phyloP scores from a whole-genome alignment of 2,329 filamentous ascomycete genomes.

The Trichoderma asperellum region DNA sequence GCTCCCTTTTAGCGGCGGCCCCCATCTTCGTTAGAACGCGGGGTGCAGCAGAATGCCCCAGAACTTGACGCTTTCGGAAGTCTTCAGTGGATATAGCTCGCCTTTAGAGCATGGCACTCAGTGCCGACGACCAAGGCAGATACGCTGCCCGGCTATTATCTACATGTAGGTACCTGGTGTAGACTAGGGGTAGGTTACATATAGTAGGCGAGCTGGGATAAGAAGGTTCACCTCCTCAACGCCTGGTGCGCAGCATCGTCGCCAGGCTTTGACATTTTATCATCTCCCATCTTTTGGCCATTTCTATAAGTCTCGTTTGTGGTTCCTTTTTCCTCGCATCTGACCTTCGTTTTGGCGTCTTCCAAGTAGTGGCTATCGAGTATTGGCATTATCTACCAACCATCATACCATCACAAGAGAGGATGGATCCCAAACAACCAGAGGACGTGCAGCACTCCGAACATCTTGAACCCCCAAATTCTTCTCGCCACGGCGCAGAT shows the following conservation, averaged over 20 bases:
- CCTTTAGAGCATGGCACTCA: not conserved
- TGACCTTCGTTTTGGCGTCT: not conserved
- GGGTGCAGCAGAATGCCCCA: conserved; percentile 12
- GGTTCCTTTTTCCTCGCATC: not conserved
- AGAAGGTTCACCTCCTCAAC: not conserved
- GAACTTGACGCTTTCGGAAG: not conserved
- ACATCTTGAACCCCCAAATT: not conserved
- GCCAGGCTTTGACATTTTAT: not conserved
- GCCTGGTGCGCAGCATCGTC: not conserved
- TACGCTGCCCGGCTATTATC: not conserved
- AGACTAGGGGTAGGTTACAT: not conserved
- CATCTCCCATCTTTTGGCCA: not conserved
- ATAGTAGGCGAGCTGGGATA: not conserved
- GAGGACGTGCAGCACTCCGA: conserved; percentile 18
- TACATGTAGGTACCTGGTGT: too few species aligned
- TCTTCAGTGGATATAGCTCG: not conserved
- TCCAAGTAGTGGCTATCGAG: not conserved
- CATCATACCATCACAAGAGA: not conserved
- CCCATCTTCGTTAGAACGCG: conserved; percentile 5
- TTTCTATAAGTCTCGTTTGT: not conserved
- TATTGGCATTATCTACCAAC: not conserved
- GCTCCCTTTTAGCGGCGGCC: not conserved
- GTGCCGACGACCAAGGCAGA: not conserved
- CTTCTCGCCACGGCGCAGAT: not conserved
- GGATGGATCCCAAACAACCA: conserved; percentile 4